phyloP scores from a whole-genome alignment of 352 stramenopile species.

The Pythium phragmitis region DNA sequence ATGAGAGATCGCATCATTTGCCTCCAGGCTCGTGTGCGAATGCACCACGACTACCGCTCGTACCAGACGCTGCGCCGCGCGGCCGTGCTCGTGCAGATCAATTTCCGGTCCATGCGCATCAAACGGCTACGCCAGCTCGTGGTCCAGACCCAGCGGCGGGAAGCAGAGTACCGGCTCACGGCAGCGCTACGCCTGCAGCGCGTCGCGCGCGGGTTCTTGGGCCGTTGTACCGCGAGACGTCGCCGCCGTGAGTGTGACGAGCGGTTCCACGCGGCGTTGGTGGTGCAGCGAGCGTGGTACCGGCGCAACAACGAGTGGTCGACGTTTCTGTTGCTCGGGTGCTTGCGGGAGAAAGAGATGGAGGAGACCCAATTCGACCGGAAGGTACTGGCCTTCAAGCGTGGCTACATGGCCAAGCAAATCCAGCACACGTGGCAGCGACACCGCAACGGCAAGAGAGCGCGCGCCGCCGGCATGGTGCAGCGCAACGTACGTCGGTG shows the following conservation, averaged over 20 bases:
- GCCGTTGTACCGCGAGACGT: conserved; percentile 29
- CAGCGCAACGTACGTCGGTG: conserved; percentile 49
- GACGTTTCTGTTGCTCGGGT: conserved; percentile 79
- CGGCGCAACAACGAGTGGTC: conserved; percentile 81
- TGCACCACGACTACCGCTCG: conserved; percentile 38
- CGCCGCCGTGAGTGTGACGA: conserved; percentile 34
- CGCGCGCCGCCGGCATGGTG: conserved; percentile 36
- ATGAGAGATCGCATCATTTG: conserved; percentile 43
- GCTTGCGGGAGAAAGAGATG: conserved; percentile 62
- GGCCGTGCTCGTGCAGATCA: conserved; percentile 51
- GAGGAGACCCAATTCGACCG: conserved; percentile 57
- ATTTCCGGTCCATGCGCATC: conserved; percentile 50
- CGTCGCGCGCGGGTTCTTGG: conserved; percentile 55
- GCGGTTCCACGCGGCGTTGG: conserved; percentile 58
- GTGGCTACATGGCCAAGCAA: conserved; percentile 37
- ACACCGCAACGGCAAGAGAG: conserved; percentile 31
- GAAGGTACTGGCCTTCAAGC: conserved; percentile 42
- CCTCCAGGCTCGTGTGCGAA: conserved; percentile 57
- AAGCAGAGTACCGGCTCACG: conserved; percentile 45
- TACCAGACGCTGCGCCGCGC: conserved; percentile 49
- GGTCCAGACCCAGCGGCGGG: conserved; percentile 47
- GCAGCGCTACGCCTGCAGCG: conserved; percentile 48
- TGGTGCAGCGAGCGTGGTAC: conserved; percentile 81
- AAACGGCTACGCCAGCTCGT: conserved; percentile 57
- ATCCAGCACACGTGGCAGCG: conserved; percentile 44